Percentiles rank a stretch among this genome's conserved stretches.
Evolutionary conservation across 306 rosid species (phyloP).

Genomic region (Begonia peltatifolia): DNA sequence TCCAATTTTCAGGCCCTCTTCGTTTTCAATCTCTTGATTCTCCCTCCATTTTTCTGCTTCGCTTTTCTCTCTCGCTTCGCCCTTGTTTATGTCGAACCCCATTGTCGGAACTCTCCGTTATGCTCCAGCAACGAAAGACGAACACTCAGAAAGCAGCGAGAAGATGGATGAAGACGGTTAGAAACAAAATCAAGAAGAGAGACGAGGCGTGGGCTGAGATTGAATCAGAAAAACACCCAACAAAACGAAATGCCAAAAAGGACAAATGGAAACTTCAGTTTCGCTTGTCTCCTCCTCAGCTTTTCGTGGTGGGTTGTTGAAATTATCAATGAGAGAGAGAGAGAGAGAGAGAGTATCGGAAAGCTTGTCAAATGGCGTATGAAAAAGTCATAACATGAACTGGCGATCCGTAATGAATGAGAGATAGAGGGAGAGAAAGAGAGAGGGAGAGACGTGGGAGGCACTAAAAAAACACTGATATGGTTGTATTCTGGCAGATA

Average conservation of each 20-base stretch:
- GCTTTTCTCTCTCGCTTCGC: constrained; percentile 16
- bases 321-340: constrained; percentile 7
- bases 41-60: constrained; percentile 6
- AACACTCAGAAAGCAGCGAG: constrained; percentile 6
- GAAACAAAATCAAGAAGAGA: constrained; percentile 3
- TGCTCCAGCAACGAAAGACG: constrained; percentile 13
- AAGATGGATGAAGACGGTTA: not conserved
- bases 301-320: constrained; percentile 26
- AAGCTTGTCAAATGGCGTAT: not conserved
- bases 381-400: constrained; percentile 14
- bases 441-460: not conserved
- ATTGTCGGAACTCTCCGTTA: constrained; percentile 16
- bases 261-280: constrained; percentile 3
- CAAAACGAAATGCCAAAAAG: not conserved
- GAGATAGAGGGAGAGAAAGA: not conserved
- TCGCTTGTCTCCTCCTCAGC: constrained; percentile 1
- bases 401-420: not conserved
- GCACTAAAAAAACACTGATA: not conserved
- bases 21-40: constrained; percentile 10
- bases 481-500: too few relatives aligned
- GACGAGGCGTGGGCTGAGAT: not conserved
- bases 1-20: constrained; percentile 7
- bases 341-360: constrained; percentile 3
- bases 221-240: not conserved
- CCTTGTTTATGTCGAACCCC: constrained; percentile 21